Conservation (phyloP, 1,284 basidiomycete genomes). For the Heterobasidion annosum region DNA sequence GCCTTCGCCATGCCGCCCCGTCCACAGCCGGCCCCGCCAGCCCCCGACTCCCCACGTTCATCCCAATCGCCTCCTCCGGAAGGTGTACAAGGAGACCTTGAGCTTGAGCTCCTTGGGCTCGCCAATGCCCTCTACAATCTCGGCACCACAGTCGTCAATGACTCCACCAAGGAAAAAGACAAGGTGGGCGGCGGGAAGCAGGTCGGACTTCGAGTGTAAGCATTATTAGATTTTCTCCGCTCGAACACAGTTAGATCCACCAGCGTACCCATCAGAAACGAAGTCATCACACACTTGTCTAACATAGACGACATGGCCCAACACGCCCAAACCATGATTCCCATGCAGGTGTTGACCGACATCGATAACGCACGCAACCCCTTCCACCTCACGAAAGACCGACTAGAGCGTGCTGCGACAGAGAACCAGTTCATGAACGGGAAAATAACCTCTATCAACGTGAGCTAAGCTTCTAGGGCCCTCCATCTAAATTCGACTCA, state of each 20-base stretch:
- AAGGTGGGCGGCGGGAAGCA: slow-evolving; percentile 58
- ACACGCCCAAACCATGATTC: slow-evolving; percentile 51
- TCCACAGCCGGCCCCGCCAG: slow-evolving; percentile 20
- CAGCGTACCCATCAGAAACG: slow-evolving; percentile 37
- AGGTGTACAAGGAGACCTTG: slow-evolving; percentile 62
- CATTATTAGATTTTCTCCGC: not conserved
- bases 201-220: slow-evolving; percentile 60
- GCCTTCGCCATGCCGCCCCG: slow-evolving; percentile 2
- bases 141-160: slow-evolving; percentile 70
- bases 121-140: slow-evolving; percentile 70
- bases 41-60: slow-evolving; percentile 62
- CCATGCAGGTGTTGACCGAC: slow-evolving; percentile 62
- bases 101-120: slow-evolving; percentile 64
- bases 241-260: too few relatives aligned
- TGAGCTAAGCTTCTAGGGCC: slow-evolving; percentile 23
- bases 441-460: slow-evolving; percentile 70
- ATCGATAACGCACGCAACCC: slow-evolving; percentile 75
- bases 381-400: slow-evolving; percentile 68
- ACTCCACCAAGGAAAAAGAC: slow-evolving; percentile 68
- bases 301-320: slow-evolving; percentile 59
- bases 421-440: slow-evolving; percentile 88
- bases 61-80: slow-evolving; percentile 62
- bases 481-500: not conserved
- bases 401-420: slow-evolving; percentile 69
- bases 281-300: slow-evolving; percentile 55